phyloP scores from a whole-genome alignment of 352 stramenopile species.

The Phytopythium sindhum region DNA sequence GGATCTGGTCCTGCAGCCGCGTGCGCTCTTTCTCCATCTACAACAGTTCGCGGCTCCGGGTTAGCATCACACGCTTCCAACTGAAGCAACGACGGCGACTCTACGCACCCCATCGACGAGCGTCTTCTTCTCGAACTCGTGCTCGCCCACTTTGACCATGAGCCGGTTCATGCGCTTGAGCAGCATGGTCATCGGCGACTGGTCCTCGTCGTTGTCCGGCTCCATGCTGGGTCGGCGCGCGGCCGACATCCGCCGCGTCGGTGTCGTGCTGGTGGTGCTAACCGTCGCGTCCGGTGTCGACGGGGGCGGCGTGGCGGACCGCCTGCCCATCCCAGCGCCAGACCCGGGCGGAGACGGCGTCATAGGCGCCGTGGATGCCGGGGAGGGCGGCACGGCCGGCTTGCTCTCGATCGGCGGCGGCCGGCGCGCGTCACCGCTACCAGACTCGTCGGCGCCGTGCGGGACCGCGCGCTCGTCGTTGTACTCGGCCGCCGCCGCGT shows the following conservation, averaged over 20 bases:
- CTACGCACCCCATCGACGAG: constrained; percentile 57
- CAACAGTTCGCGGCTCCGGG: not conserved
- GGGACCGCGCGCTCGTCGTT: not conserved
- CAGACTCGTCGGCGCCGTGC: not conserved
- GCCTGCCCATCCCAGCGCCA: not conserved
- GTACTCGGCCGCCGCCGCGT: constrained; percentile 10
- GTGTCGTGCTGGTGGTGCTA: not conserved
- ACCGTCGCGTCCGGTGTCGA: not conserved
- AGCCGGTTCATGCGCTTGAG: constrained; percentile 75
- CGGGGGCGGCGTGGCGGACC: constrained; percentile 19
- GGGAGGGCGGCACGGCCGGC: constrained; percentile 12
- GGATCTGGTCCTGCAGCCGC: constrained; percentile 33
- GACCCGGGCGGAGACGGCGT: constrained; percentile 26
- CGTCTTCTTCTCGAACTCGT: constrained; percentile 87
- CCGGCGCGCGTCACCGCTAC: not conserved
- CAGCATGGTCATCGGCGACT: constrained; percentile 71
- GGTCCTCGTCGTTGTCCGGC: constrained; percentile 2
- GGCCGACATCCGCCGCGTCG: not conserved
- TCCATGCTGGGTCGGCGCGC: constrained; percentile 1
- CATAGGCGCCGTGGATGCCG: constrained; percentile 22
- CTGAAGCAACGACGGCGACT: not conserved
- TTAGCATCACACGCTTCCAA: not conserved
- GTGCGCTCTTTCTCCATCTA: constrained; percentile 83
- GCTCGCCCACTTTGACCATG: constrained; percentile 82
- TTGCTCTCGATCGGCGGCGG: constrained; percentile 9